Evolutionary conservation across 192 early-diverging fungal genomes (phyloP), one percentile per base, ranked within the genome.

Genomic region (Pilaira anomala): DNA sequence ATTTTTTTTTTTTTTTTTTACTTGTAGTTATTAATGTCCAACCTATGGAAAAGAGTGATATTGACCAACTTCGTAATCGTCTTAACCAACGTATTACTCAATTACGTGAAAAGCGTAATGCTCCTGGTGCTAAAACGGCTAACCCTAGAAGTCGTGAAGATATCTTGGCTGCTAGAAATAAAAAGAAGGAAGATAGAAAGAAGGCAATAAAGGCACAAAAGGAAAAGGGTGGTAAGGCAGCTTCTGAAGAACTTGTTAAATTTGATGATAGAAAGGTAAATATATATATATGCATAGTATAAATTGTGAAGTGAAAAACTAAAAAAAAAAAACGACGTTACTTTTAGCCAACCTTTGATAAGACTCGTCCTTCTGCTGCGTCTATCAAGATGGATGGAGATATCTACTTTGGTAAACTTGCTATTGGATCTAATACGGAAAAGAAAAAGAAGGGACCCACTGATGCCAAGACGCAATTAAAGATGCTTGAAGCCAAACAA

Each of bases 161-260:
- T 11, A 85, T 93, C 65, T 72, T 93, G 48, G 84, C 92, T 62
- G 87, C 79, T 71, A 84, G 93, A 68, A 70, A 86, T 68, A 88
- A 85, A 78, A 76, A 79, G 68, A 83, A 86, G 80, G 80, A 83
- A 75, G 77, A 80, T 50, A 71, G 78, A 74, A 88, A 88, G 75
- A 79, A 77, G 54, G 74, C 79, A 36, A 53, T 72, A 28, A 82
- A 86, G 66, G 75, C 81, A 64, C 80, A 79, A 66, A 83, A 85
- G 63, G 84, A 83, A 63, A 84, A 83, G 66, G 60, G 76, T 18
- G 77, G 70, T 28, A 71, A 68, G 3, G 77, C 65, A 26, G 67
- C 71, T 57, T 69, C 72, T n/a, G 83, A 85, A 60, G 82, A 83
- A 51, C 61, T 84, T 29, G 78, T 84, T 41, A 68, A 72, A 51